Base-by-base conservation (phyloP, 75 land plant genomes). In the Chamaecyparis obtusa region DNA sequence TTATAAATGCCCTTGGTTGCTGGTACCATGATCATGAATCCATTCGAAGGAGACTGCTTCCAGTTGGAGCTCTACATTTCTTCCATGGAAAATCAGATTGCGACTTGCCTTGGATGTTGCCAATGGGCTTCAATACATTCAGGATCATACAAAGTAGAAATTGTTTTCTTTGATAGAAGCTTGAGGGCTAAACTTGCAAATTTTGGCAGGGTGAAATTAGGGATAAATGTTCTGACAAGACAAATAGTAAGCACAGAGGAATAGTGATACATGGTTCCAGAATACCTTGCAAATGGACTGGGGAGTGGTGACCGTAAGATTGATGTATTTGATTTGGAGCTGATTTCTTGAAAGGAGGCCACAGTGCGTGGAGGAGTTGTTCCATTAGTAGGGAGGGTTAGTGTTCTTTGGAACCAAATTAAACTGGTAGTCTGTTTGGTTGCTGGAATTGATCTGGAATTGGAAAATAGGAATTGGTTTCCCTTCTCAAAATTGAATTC, bases 151-250 rank as follows among this genome's bases (percentile, higher is more conserved):
- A 51, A 51, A 93, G 93, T 93, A 98, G 95, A 82, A 95, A 95
- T n/a, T 86, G 88, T 96, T 92, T 94, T 98, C 48, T 86, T 98
- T 49, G 98, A 98, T 88, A 86, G 84, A 30, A 88, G 80, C 36
- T 89, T 98, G 90, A 87, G 96, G 17, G 99, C 96, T 48, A 95
- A 96, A 51, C 11, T 51, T 51, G 55, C 16, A 0, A 51, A 51
- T 51, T 51, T 51, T 51, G 55, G 16, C 11, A 51, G 11, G 16
- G 55, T 1, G 3, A 51, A 51, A 13, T 51, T 15, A 51, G 16
- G 55, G 55, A 51, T 51, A 14, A 51, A 51, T 51, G 55, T 51
- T 51, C 55, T 51, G 15, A 51, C 55, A 51, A 51, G 55, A 51
- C 55, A 89, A 84, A 84, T 92, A 51, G 55, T 14, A 14, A 14